phyloP scores from a whole-genome alignment of 106 monocot genomes.

The Phalaenopsis aphrodite region DNA sequence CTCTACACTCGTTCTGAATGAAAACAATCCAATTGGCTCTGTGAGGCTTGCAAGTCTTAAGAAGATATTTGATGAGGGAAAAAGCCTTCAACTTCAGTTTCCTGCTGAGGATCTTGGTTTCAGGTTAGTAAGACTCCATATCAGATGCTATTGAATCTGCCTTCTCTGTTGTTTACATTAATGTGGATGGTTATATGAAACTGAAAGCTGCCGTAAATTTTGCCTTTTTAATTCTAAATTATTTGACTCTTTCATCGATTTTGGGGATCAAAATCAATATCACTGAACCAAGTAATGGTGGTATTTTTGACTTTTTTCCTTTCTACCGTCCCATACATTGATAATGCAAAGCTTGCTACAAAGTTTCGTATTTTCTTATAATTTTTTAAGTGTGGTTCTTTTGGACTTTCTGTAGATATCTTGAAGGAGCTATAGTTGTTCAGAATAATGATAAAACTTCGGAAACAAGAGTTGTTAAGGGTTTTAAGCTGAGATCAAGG shows the following conservation, averaged over 20 bases:
- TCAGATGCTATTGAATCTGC: background rate
- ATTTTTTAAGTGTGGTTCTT: background rate
- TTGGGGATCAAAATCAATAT: background rate
- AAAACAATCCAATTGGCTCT: conserved; percentile 66
- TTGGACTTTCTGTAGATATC: conserved; percentile 37
- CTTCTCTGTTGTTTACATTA: background rate
- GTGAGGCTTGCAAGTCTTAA: conserved; percentile 63
- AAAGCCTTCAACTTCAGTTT: conserved; percentile 91
- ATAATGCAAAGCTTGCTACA: background rate
- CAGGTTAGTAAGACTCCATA: conserved; percentile 34
- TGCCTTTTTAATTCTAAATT: background rate
- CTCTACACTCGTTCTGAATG: conserved; percentile 64
- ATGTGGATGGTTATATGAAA: background rate
- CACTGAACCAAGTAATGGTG: background rate
- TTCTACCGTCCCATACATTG: background rate
- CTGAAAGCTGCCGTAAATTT: background rate
- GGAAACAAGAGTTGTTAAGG: conserved; percentile 13
- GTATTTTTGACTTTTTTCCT: background rate
- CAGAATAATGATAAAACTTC: conserved; percentile 14
- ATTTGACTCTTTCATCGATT: background rate
- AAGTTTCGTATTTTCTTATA: background rate
- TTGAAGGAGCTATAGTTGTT: conserved; percentile 58
- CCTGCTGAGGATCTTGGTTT: conserved; percentile 99
- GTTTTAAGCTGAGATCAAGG: conserved; percentile 24
- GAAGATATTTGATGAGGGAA: conserved; percentile 74